These are phyloP conservation scores for Coemansia sp. DNA, from an alignment of 192 early-diverging fungal species.

Conservation along the genomic window DNA sequence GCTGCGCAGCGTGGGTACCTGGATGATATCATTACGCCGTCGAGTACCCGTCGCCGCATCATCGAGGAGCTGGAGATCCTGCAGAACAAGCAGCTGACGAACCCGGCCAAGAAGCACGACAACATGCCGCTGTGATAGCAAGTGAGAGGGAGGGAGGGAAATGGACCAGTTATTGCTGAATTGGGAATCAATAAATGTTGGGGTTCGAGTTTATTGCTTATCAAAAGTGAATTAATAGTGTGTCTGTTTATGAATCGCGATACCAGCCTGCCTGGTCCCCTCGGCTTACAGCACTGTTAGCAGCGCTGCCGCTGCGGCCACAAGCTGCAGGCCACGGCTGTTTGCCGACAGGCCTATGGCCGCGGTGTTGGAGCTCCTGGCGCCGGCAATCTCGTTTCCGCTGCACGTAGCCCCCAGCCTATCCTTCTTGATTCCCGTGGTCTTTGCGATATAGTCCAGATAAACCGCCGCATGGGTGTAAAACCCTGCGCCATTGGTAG, in stretches of 20 bases:
- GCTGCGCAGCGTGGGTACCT: conserved; percentile 86
- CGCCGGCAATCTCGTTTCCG: conserved; percentile 19
- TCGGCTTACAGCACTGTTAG: no score
- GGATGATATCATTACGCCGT: conserved; percentile 75
- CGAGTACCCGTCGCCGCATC: conserved; percentile 69
- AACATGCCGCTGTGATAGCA: conserved; percentile 84
- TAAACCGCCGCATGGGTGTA: conserved; percentile 51
- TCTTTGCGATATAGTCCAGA: conserved; percentile 39
- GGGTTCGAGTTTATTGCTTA: no score
- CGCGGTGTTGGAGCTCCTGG: conserved; percentile 2
- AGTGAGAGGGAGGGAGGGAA: no score
- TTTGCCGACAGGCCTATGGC: no score
- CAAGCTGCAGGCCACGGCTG: no score
- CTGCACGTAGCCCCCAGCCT: conserved; percentile 31
- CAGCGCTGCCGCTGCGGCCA: background rate
- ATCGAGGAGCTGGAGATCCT: conserved; percentile 87
- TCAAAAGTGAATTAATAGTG: no score
- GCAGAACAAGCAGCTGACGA: conserved; percentile 67
- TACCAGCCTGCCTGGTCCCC: no score
- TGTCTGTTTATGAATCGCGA: no score
- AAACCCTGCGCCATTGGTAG: conserved; percentile 46
- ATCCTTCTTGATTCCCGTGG: conserved; percentile 28
- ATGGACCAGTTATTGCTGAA: no score
- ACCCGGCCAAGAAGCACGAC: conserved; percentile 92
- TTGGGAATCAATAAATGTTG: no score